Conservation (phyloP, 768 basidiomycete species). For the Termitomyces sp. region DNA sequence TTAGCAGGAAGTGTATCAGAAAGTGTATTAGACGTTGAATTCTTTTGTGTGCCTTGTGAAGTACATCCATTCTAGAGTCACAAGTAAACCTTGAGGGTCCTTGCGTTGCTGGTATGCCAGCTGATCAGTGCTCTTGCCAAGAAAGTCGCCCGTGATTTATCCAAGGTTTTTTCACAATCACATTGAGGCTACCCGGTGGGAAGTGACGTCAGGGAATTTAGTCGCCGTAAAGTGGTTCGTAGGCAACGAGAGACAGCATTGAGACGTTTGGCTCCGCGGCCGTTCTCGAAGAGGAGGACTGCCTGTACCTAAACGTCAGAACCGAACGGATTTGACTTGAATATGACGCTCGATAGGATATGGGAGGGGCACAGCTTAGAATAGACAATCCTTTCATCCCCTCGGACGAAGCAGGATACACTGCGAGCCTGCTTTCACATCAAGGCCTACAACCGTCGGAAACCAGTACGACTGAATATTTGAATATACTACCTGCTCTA, state of each 20-base stretch:
- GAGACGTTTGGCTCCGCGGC: conserved; percentile 8
- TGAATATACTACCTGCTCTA: neutral
- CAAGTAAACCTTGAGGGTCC: neutral
- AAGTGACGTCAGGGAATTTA: conserved; percentile 7
- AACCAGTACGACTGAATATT: neutral
- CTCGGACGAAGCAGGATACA: conserved; percentile 12
- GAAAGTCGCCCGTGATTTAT: conserved; percentile 6
- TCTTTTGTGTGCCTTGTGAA: conserved; percentile 11
- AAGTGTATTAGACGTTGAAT: conserved; percentile 8
- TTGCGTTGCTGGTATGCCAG: neutral
- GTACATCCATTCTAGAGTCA: conserved; percentile 1
- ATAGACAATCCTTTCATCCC: neutral
- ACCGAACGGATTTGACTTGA: conserved; percentile 6
- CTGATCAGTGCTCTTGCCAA: conserved; percentile 7
- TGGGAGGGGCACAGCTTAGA: conserved; percentile 7
- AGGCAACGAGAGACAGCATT: neutral
- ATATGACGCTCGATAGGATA: conserved; percentile 2
- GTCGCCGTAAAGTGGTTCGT: neutral
- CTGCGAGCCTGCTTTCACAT: neutral
- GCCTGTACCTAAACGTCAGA: conserved; percentile 1
- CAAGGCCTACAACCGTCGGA: neutral
- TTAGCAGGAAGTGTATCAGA: conserved; percentile 7
- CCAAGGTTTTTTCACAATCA: neutral
- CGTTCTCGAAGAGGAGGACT: neutral
- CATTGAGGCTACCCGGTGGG: conserved; percentile 4